Conservation (phyloP, 331 rosid genomes). For the Dryas integrifolia region DNA sequence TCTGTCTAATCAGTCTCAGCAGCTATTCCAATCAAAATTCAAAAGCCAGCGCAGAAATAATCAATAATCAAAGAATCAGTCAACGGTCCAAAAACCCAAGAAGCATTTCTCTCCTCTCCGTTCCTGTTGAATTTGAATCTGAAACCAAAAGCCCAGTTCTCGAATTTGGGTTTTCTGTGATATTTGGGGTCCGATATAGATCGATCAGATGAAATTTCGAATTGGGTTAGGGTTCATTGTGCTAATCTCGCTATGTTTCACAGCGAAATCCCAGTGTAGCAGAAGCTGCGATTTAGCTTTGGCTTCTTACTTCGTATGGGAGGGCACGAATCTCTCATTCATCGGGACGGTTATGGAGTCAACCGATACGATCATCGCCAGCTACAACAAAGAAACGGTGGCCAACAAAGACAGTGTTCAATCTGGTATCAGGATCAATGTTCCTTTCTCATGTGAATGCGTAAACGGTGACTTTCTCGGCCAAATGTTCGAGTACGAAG, state of each 20-base stretch:
- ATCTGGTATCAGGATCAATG: slow-evolving; percentile 23
- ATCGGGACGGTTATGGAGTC: slow-evolving; percentile 22
- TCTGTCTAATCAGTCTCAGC: not conserved
- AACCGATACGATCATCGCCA: slow-evolving; percentile 24
- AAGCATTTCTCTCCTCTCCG: not conserved
- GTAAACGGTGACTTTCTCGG: slow-evolving; percentile 40
- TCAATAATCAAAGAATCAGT: not conserved
- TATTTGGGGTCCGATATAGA: not conserved
- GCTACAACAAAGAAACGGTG: slow-evolving; percentile 39
- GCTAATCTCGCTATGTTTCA: slow-evolving; percentile 12
- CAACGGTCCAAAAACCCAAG: slow-evolving; percentile 15
- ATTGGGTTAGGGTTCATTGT: slow-evolving; percentile 13
- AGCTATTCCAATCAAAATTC: not conserved
- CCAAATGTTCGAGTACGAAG: slow-evolving; percentile 36
- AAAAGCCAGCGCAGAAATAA: not conserved
- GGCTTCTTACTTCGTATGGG: slow-evolving; percentile 42
- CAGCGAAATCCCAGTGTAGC: slow-evolving; percentile 41
- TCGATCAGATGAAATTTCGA: slow-evolving; percentile 39
- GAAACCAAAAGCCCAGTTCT: slow-evolving; percentile 2
- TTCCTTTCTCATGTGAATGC: slow-evolving; percentile 60
- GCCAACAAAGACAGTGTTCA: slow-evolving; percentile 31
- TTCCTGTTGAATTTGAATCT: not conserved
- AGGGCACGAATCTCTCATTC: slow-evolving; percentile 26
- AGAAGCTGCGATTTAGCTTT: slow-evolving; percentile 41
- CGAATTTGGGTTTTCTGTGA: not conserved